Evolutionary conservation across 768 basidiomycete species (phyloP).

Genomic region (Udeniomyces megalosporus): DNA sequence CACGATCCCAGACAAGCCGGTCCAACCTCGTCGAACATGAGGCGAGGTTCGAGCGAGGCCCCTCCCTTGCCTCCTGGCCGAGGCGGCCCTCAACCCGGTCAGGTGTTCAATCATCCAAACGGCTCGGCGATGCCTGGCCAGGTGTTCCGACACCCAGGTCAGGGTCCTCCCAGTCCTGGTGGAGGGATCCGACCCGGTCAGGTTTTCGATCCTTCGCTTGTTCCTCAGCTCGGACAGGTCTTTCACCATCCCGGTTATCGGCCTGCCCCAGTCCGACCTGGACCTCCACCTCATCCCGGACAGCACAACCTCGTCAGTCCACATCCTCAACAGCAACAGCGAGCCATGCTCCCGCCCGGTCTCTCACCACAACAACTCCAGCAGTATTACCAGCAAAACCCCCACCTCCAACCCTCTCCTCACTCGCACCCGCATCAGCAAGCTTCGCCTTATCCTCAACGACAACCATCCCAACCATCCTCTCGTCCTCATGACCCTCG

Average conservation of each 20-base stretch:
- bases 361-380: not conserved
- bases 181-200: constrained; percentile 15
- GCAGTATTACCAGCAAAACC: not conserved
- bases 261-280: constrained; percentile 9
- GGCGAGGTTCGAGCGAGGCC: constrained; percentile 3
- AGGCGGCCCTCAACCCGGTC: constrained; percentile 25
- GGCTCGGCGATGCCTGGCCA: constrained; percentile 17
- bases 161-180: not conserved
- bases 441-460: not conserved
- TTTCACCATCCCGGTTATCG: constrained; percentile 12
- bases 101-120: constrained; percentile 27
- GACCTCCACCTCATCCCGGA: not conserved
- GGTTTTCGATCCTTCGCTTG: constrained; percentile 18
- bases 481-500: not conserved
- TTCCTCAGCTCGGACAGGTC: constrained; percentile 17
- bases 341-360: constrained; percentile 41
- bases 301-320: too few relatives aligned
- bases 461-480: not conserved
- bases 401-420: not conserved
- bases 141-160: constrained; percentile 17
- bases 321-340: constrained; percentile 81
- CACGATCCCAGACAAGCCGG: not conserved
- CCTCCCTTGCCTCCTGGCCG: constrained; percentile 9
- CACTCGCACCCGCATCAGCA: not conserved
- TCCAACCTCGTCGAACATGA: not conserved